phyloP scores from a whole-genome alignment of 805 yeast species.

The Ogataea trehaloabstinens region DNA sequence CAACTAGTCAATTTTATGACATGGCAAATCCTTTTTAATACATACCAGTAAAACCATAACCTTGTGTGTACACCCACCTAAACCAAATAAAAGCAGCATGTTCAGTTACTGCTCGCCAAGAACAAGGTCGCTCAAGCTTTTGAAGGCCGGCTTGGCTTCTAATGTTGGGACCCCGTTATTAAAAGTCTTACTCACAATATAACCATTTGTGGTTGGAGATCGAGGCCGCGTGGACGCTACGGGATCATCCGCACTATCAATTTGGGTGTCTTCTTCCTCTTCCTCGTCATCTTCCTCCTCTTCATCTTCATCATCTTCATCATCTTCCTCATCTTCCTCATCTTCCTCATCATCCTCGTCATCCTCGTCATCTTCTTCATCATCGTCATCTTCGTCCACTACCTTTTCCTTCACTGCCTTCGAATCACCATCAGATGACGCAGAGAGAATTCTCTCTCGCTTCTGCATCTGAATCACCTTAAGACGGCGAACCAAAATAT shows the following conservation, averaged over 20 bases:
- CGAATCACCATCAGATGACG: conserved; percentile 36
- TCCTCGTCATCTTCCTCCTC: conserved; percentile 24
- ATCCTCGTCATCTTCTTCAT: conserved; percentile 46
- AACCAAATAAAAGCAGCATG: too few species aligned
- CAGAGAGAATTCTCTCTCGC: conserved; percentile 36
- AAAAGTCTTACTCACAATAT: conserved; percentile 10
- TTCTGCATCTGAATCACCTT: conserved; percentile 59
- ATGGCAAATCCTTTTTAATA: too few species aligned
- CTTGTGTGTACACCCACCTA: too few species aligned
- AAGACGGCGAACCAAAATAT: conserved; percentile 71
- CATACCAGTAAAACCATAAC: too few species aligned
- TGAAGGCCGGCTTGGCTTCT: conserved; percentile 1
- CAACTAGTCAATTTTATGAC: conserved; percentile 5
- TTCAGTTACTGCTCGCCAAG: conserved; percentile 6
- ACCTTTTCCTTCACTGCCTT: conserved; percentile 50
- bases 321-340: conserved; percentile 39
- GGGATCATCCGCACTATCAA: background rate
- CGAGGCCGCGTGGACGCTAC: conserved; percentile 5
- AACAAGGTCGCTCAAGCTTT: conserved; percentile 16
- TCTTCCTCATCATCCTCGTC: conserved; percentile 44
- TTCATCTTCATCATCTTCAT: conserved; percentile 37
- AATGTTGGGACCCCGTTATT: background rate
- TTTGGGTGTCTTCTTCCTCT: too few species aligned
- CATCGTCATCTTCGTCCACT: conserved; percentile 41
- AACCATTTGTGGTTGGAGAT: conserved; percentile 17